Base-by-base conservation (phyloP, 495 filamentous ascomycete species). In the Daldinia concentrica region DNA sequence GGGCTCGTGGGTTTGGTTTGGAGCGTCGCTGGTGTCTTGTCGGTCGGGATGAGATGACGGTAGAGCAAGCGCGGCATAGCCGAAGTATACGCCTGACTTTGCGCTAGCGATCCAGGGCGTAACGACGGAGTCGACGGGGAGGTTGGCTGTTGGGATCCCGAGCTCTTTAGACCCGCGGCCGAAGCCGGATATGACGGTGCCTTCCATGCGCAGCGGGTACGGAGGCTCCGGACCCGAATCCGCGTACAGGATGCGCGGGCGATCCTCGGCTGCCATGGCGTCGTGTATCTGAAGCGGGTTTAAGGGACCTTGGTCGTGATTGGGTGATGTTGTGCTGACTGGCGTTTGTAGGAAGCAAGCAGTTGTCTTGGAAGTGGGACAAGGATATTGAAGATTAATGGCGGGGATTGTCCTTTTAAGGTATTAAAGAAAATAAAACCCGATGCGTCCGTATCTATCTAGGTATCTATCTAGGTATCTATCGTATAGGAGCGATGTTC, bases 101-200 rank as follows among this genome's bases (percentile, higher is more conserved):
- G 92, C 82, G 58, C 88, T 84, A 8, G 86, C 82, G 75, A 97
- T 88, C 75, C 92, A 93, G 17, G 90, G 88, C 37, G 90, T 86
- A 34, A 66, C 74, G 37, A 92, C 80, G 8, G 88, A 89, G 61
- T 90, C 89, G 62, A 97, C 85, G 43, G 95, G 94, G 69, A 99
- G 94, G 82, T 99, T 99, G 74, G 95, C 95, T 0, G 95, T 99
- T 3, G 95, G 95, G 79, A 98, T 98, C 62, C 95, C 93, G 64
- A 99, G 90, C 86, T 97, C 93, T 82, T 92, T 95, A 77, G 91
- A 94, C 45, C 95, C 95, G 48, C 95, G 90, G 17, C 95, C 95
- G 80, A 98, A 98, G 41, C 95, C 95, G 77, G 91, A 90, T 74
- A 98, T 92, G 15, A 99, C 93, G 54, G 88, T 86, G 6, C 95